These are phyloP conservation scores for Scedosporium apiospermum DNA, from an alignment of 2,329 filamentous ascomycete genomes.

Conservation along the genomic window DNA sequence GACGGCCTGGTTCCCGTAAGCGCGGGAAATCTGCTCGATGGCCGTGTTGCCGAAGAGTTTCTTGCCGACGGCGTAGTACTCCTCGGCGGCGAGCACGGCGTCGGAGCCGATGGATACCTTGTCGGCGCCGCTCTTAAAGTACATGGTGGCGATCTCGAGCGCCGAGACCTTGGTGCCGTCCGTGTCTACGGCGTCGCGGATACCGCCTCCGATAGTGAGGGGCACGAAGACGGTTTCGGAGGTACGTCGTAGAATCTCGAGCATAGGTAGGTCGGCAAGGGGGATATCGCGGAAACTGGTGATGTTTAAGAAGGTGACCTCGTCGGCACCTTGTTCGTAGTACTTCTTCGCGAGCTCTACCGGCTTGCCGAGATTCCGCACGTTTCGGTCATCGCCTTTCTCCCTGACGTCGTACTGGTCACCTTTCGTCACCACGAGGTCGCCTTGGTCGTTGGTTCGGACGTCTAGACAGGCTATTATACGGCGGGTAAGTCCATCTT, in stretches of 20 bases:
- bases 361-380: slow-evolving; percentile 92
- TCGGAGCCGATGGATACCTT: slow-evolving; percentile 97
- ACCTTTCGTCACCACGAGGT: slow-evolving; percentile 95
- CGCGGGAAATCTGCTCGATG: slow-evolving; percentile 87
- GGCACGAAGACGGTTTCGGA: slow-evolving; percentile 93
- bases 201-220: slow-evolving; percentile 89
- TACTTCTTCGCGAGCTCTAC: slow-evolving; percentile 90
- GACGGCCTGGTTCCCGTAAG: slow-evolving; percentile 94
- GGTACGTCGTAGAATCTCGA: slow-evolving; percentile 79
- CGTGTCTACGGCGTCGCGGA: slow-evolving; percentile 82
- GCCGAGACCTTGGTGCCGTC: slow-evolving; percentile 82
- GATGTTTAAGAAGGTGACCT: slow-evolving; percentile 97
- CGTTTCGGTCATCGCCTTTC: slow-evolving; percentile 55
- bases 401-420: slow-evolving; percentile 98
- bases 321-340: slow-evolving; percentile 94
- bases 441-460: slow-evolving; percentile 84
- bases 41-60: slow-evolving; percentile 72
- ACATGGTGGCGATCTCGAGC: slow-evolving; percentile 87
- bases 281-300: slow-evolving; percentile 96
- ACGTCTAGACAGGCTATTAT: slow-evolving; percentile 96
- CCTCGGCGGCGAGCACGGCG: slow-evolving; percentile 84
- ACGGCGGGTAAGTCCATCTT: slow-evolving; percentile 75
- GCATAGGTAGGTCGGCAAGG: slow-evolving; percentile 85
- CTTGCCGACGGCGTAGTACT: slow-evolving; percentile 66
- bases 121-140: slow-evolving; percentile 94